Evolutionary conservation across 2,329 filamentous ascomycete species (phyloP).

Genomic region (Aspergillus spinulosporus): DNA sequence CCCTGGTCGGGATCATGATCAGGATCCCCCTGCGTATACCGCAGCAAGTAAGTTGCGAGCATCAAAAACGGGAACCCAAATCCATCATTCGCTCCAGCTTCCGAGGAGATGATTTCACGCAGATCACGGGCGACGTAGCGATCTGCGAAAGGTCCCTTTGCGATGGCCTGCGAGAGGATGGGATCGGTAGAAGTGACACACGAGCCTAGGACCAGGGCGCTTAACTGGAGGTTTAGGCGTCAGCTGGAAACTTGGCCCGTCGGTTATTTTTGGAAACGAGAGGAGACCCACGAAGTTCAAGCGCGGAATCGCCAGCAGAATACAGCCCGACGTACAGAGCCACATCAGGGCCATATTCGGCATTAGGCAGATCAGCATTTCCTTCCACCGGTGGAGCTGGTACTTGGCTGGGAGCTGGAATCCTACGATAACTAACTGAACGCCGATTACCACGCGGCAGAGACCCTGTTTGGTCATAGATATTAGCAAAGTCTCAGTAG

Average conservation of each 20-base stretch:
- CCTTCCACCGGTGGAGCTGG: slow-evolving; percentile 50
- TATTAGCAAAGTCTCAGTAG: background rate
- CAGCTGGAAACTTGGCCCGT: background rate
- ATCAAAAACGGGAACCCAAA: slow-evolving; percentile 64
- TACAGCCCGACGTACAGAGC: slow-evolving; percentile 58
- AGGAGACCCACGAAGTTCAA: slow-evolving; percentile 44
- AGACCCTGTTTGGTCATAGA: slow-evolving; percentile 43
- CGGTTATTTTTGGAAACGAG: background rate
- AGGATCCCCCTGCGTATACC: slow-evolving; percentile 44
- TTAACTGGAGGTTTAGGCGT: slow-evolving; percentile 35
- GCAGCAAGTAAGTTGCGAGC: slow-evolving; percentile 58
- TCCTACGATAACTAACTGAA: slow-evolving; percentile 64
- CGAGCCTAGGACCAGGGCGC: slow-evolving; percentile 60
- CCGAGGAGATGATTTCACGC: slow-evolving; percentile 62
- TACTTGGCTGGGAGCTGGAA: slow-evolving; percentile 63
- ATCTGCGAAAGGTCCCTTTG: slow-evolving; percentile 64
- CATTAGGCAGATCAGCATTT: slow-evolving; percentile 57
- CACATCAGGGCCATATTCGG: slow-evolving; percentile 65
- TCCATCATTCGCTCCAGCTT: slow-evolving; percentile 63
- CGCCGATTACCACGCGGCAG: slow-evolving; percentile 59
- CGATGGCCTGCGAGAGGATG: slow-evolving; percentile 61
- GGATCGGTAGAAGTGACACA: slow-evolving; percentile 64
- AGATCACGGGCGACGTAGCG: slow-evolving; percentile 60
- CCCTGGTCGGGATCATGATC: slow-evolving; percentile 18
- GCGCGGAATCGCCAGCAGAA: slow-evolving; percentile 57